Percentiles rank a stretch among this genome's conserved stretches.
Conservation (phyloP, 805 yeast species). For the Yamadazyma ubonensis region DNA sequence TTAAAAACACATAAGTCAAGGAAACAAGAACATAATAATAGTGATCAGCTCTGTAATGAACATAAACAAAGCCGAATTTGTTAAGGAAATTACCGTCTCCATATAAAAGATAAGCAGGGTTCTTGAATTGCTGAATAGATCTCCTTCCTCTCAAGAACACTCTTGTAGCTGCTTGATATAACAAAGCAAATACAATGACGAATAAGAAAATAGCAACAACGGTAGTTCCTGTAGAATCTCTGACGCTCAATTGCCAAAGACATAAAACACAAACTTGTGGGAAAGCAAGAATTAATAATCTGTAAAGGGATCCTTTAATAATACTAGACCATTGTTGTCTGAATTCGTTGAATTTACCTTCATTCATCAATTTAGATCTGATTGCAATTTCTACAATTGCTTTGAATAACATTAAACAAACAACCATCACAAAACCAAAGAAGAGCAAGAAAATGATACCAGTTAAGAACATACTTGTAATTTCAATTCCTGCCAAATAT, state of each 20-base stretch:
- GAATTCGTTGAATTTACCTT: conserved; percentile 69
- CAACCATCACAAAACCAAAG: conserved; percentile 61
- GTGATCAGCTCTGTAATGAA: conserved; percentile 83
- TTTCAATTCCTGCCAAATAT: conserved; percentile 77
- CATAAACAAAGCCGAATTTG: conserved; percentile 88
- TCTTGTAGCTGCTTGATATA: conserved; percentile 69
- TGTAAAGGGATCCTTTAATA: conserved; percentile 83
- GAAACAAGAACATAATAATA: conserved; percentile 78
- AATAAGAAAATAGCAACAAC: conserved; percentile 77
- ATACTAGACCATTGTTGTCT: conserved; percentile 81
- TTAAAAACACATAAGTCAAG: conserved; percentile 63
- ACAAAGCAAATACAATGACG: conserved; percentile 52
- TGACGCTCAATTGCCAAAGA: conserved; percentile 83
- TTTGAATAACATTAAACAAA: conserved; percentile 60
- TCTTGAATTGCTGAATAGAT: conserved; percentile 71
- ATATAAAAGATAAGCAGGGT: conserved; percentile 87
- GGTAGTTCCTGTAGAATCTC: conserved; percentile 80
- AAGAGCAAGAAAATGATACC: conserved; percentile 81
- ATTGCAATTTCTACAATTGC: conserved; percentile 64
- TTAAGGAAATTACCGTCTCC: conserved; percentile 81
- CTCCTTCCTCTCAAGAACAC: conserved; percentile 73
- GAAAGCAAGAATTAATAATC: conserved; percentile 79
- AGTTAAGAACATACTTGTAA: conserved; percentile 83
- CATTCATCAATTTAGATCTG: conserved; percentile 56
- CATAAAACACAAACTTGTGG: conserved; percentile 82